phyloP scores from a whole-genome alignment of 2,329 filamentous ascomycete species.

The Neofusicoccum umdonicola region DNA sequence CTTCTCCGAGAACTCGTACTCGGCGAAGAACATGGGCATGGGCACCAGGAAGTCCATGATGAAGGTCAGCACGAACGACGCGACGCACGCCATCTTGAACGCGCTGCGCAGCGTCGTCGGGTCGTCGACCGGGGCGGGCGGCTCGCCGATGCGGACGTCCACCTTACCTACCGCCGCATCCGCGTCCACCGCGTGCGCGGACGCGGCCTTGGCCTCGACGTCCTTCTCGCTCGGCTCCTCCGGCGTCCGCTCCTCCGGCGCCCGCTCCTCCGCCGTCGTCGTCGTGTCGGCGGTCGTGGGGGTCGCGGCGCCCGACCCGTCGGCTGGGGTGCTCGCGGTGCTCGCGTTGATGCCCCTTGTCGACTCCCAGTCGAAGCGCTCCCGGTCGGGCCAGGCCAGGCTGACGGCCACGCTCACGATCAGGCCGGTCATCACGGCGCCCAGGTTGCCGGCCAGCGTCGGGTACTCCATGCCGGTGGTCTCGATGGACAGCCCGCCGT shows the following conservation, averaged over 20 bases:
- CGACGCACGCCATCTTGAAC: slow-evolving; percentile 38
- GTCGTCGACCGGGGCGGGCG: slow-evolving; percentile 27
- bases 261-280: background rate
- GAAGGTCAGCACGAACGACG: slow-evolving; percentile 39
- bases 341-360: slow-evolving; percentile 35
- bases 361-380: slow-evolving; percentile 41
- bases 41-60: slow-evolving; percentile 41
- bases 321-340: slow-evolving; percentile 19
- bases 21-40: slow-evolving; percentile 43
- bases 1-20: slow-evolving; percentile 40
- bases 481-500: slow-evolving; percentile 49
- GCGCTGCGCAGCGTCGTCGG: slow-evolving; percentile 32
- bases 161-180: background rate
- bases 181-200: background rate
- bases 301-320: background rate
- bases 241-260: background rate
- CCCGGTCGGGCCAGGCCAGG: slow-evolving; percentile 37
- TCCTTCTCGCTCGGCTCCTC: background rate
- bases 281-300: background rate
- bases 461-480: slow-evolving; percentile 52
- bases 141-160: slow-evolving; percentile 15
- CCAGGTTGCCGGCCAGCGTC: slow-evolving; percentile 54
- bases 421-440: slow-evolving; percentile 44
- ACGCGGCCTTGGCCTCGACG: background rate
- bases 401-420: slow-evolving; percentile 50